A percentile compares a stretch with the other conserved stretches of the same genome.
These are phyloP conservation scores for Candida khao-thaluensis DNA, from an alignment of 805 yeast species.

Conservation along the genomic window DNA sequence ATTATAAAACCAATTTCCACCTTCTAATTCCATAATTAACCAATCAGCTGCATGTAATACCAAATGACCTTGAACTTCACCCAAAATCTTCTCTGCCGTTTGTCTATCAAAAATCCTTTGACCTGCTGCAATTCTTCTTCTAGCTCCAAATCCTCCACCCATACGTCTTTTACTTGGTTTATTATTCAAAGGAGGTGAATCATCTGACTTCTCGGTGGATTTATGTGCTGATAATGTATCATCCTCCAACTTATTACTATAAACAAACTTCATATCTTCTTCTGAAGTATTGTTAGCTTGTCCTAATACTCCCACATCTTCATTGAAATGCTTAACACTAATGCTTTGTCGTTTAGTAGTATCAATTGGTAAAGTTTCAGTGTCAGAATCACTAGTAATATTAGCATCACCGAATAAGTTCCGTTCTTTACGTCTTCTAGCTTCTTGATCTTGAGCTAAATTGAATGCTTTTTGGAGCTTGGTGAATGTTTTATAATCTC, in stretches of 20 bases:
- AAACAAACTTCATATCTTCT: slow-evolving; percentile 8
- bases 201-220: not conserved
- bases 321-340: slow-evolving; percentile 24
- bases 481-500: slow-evolving; percentile 73
- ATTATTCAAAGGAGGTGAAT: not conserved
- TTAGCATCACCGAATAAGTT: slow-evolving; percentile 17
- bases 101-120: slow-evolving; percentile 65
- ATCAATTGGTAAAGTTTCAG: slow-evolving; percentile 10
- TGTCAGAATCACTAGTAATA: slow-evolving; percentile 16
- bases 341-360: slow-evolving; percentile 17
- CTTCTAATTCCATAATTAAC: slow-evolving; percentile 82
- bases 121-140: slow-evolving; percentile 37
- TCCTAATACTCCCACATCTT: slow-evolving; percentile 38
- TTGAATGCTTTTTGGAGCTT: slow-evolving; percentile 59
- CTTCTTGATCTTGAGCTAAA: slow-evolving; percentile 37
- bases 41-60: slow-evolving; percentile 93
- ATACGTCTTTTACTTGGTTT: slow-evolving; percentile 15
- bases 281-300: slow-evolving; percentile 16
- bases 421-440: slow-evolving; percentile 25
- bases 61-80: slow-evolving; percentile 78
- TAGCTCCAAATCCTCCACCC: slow-evolving; percentile 15
- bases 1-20: slow-evolving; percentile 93
- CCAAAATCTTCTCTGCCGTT: slow-evolving; percentile 71
- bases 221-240: not conserved
- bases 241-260: not conserved